Evolutionary conservation across 1,284 basidiomycete genomes (phyloP), one percentile per base, ranked within the genome.

Genomic region (Ustilago trichophora): DNA sequence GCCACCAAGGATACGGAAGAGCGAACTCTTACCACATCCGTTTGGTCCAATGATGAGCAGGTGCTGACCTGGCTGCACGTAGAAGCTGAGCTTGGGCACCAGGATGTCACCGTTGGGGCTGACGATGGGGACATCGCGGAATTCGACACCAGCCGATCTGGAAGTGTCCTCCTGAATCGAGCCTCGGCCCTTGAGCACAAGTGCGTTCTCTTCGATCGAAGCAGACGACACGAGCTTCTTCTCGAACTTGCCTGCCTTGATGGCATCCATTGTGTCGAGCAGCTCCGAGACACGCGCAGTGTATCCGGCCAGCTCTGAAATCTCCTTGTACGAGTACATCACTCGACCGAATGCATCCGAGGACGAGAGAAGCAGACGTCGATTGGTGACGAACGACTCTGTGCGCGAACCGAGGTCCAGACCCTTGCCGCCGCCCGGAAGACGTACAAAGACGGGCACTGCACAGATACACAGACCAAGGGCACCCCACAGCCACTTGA

Each of bases 401-500:
- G 79, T 81, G 5, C 79, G 67, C 33, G 75, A 73, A 32, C 80
- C 78, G n/a, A 82, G 65, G 43, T 80, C 78, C 18, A 57, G 42
- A 16, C 49, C 67, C 6, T 67, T 62, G 19, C 66, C 63, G 6
- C 59, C 58, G 15, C 92, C 90, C 6, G 92, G 89, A n/a, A 93
- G 76, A 74, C 89, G 90, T 78, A 93, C 88, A 82, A 98, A 98
- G 11, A 95, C 89, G 0, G 95, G 95, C 43, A 98, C 91, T 6
- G 93, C 92, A 81, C 95, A 98, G 21, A 97, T 88, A 54, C 92
- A 87, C 24, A 98, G 85, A 21, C 94, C 94, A 77, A 96, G 90
- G 78, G 89, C 90, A 69, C 94, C 94, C 95, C 95, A 98, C 13
- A 94, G 81, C 94, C 94, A 85, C 65, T 98, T 98, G 78, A 98